Base-by-base conservation (phyloP, 768 basidiomycete genomes). In the Asterophora parasitica region DNA sequence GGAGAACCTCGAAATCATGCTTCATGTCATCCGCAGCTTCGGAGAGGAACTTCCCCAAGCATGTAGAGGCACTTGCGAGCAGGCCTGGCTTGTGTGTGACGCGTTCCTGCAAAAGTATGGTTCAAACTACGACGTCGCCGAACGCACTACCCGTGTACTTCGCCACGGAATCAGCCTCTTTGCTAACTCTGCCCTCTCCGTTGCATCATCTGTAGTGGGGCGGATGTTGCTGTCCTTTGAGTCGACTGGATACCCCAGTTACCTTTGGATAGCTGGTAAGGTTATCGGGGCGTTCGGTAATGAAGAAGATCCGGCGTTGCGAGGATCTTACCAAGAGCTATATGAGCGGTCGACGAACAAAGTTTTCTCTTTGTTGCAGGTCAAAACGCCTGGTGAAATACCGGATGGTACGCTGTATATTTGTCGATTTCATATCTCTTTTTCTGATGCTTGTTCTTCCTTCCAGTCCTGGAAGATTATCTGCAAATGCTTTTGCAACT, bases 181-280 rank as follows among this genome's bases (percentile, higher is more conserved):
- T 67, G 83, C 83, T 7, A 64, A 72, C 37, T 67, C 82, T 0
- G 77, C 82, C 7, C 72, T 87, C 37, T 68, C 82, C 4, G 72
- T 96, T 41, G 77, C 88, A 7, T 78, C 89, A 17, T 72, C 82
- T 0, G 74, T 93, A 2, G 66, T 95, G 38, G 74, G 75, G 6
- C 77, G 90, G 42, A 87, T 98, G 87, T 76, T 82, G 1, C 59
- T 75, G 7, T 76, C 79, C 6, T 99, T 97, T 60, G 88, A 91
- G 57, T 66, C 72, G 8, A 90, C 88, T 8, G 88, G 87, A 0
- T 82, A 83, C 59, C 78, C 94, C 9, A 85, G 88, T 54, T 98
- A 91, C 66, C 65, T 98, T 16, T 99, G 96, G 96, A 89, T 98
- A 49, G 84, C 82, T 26, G 88, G 92, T 36, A 97, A 97, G 66